Base-by-base conservation (phyloP, 345 rosid genomes). In the Brassica carinata region DNA sequence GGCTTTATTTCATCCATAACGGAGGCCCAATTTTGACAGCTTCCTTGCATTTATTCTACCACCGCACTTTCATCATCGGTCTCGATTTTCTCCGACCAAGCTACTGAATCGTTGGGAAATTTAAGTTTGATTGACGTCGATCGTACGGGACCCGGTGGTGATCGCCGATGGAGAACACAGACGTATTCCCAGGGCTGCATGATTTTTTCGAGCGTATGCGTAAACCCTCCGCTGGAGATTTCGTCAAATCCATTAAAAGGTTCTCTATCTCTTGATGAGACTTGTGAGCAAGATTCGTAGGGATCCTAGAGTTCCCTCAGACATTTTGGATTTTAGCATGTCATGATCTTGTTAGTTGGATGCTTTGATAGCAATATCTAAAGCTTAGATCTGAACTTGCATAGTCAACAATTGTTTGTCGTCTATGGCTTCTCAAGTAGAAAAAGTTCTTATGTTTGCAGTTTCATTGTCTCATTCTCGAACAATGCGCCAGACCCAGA, bases 121-220 rank as follows among this genome's bases (percentile, higher is more conserved):
- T 38, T 64, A 67, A 66, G 34, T 34, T 48, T 63, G 73, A 17
- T 51, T 5, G 61, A 34, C 72, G 15, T 74, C 18, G 27, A 36
- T n/a, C 53, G 31, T 64, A 73, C 78, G 11, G 73, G 74, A 70
- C 64, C 71, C 3, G 69, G 53, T 48, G 71, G 65, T 64, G 71
- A 34, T 71, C 27, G 81, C 3, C 61, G 51, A 87, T 93, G 99
- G 98, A 93, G 88, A 96, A 86, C 86, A 74, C 87, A 1, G 96
- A 90, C 82, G 92, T 90, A 33, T 89, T 90, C 85, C 73, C 90
- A 59, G 98, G 96, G 2, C 81, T 92, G 53, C 97, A 89, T 78
- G 98, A 93, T 73, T 96, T 96, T 84, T 88, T 93, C 2, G 99
- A 96, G 67, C 91, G 98, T 57, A 96, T 91, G 99, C 96, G 99